These are phyloP conservation scores for Eucalyptus polybractea DNA, from an alignment of 345 rosid genomes.

Conservation along the genomic window DNA sequence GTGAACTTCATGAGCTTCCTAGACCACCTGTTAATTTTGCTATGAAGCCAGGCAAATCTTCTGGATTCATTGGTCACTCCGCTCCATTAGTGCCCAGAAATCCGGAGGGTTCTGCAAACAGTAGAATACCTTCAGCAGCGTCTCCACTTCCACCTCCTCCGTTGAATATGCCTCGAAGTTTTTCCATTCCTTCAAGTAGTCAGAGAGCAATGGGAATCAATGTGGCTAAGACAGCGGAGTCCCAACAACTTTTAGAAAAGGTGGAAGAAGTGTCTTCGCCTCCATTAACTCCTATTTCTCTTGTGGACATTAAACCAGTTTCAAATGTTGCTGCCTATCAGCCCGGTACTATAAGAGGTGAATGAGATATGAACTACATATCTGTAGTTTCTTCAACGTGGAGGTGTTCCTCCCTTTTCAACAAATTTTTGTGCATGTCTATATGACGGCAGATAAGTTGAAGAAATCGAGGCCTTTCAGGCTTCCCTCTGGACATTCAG, in stretches of 20 bases:
- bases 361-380: neutral
- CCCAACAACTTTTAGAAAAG: slow-evolving; percentile 19
- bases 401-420: neutral
- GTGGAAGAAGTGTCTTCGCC: slow-evolving; percentile 50
- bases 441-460: neutral
- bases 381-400: neutral
- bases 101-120: slow-evolving; percentile 33
- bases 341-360: slow-evolving; percentile 67
- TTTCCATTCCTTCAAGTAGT: slow-evolving; percentile 76
- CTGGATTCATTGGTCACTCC: slow-evolving; percentile 54
- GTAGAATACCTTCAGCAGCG: slow-evolving; percentile 25
- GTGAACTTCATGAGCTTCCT: slow-evolving; percentile 93
- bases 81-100: slow-evolving; percentile 68
- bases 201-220: slow-evolving; percentile 51
- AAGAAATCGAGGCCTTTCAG: neutral
- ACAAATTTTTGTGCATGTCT: neutral
- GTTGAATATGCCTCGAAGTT: slow-evolving; percentile 50
- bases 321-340: slow-evolving; percentile 27
- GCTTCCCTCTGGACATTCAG: neutral
- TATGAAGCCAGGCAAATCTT: slow-evolving; percentile 39
- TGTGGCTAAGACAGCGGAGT: slow-evolving; percentile 23
- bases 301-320: slow-evolving; percentile 21
- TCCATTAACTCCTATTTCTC: slow-evolving; percentile 66
- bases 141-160: slow-evolving; percentile 88
- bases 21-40: slow-evolving; percentile 60